phyloP scores from a whole-genome alignment of 305 asterid species.

The Fraxinus nigra region DNA sequence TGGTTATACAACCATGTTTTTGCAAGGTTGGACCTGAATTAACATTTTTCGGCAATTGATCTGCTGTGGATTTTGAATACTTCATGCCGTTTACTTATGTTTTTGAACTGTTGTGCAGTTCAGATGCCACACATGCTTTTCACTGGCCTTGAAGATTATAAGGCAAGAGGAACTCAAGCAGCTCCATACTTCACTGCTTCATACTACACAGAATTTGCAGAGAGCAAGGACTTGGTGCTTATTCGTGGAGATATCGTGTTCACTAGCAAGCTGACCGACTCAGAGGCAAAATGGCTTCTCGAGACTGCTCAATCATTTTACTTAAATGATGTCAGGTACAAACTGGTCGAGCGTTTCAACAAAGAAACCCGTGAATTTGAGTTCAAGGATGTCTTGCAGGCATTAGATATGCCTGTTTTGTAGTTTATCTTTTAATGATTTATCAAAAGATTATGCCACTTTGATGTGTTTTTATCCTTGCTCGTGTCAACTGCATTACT shows the following conservation, averaged over 20 bases:
- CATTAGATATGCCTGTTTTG: constrained; percentile 79
- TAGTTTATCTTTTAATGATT: constrained; percentile 24
- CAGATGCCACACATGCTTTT: constrained; percentile 86
- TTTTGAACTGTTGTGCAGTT: constrained; percentile 40
- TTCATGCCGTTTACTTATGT: not conserved
- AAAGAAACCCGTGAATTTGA: constrained; percentile 76
- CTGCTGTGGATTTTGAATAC: not conserved
- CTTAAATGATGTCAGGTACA: constrained; percentile 83
- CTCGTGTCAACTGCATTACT: not conserved
- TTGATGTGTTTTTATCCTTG: not conserved
- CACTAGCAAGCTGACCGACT: constrained; percentile 83
- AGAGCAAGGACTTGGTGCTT: constrained; percentile 81
- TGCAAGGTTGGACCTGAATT: constrained; percentile 57
- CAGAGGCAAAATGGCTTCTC: constrained; percentile 84
- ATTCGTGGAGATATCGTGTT: constrained; percentile 75
- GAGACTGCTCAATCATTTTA: constrained; percentile 87
- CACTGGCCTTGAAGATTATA: constrained; percentile 93
- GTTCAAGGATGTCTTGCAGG: constrained; percentile 83
- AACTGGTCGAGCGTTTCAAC: constrained; percentile 87
- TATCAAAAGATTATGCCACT: not conserved
- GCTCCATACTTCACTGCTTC: constrained; percentile 79
- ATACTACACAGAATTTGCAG: constrained; percentile 78
- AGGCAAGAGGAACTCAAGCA: constrained; percentile 96
- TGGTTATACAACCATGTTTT: constrained; percentile 85
- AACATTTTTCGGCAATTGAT: not conserved